These are phyloP conservation scores for Diospyros kaki DNA, from an alignment of 148 eudicot species.

Conservation along the genomic window DNA sequence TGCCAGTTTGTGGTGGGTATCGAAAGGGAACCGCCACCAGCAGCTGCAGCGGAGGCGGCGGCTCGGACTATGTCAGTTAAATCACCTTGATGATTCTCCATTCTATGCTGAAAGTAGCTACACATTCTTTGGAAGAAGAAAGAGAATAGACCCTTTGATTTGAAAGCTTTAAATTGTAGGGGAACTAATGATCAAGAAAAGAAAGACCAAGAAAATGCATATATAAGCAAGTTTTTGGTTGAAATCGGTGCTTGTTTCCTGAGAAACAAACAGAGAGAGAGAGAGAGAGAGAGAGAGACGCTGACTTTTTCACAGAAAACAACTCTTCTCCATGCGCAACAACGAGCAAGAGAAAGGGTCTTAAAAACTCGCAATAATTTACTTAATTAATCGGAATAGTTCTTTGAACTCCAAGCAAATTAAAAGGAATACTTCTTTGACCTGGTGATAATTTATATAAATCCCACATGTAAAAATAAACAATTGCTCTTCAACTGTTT, in stretches of 20 bases:
- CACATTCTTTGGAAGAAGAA: conserved; percentile 11
- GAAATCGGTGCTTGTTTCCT: conserved; percentile 15
- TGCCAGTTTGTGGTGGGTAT: conserved; percentile 18
- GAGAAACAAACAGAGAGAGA: conserved; percentile 15
- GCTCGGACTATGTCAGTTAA: conserved; percentile 66
- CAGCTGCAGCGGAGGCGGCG: conserved; percentile 8
- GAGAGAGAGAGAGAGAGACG: conserved; percentile 23
- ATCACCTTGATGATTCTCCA: conserved; percentile 67
- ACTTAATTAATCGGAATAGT: too few relatives aligned
- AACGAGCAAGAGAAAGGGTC: too few relatives aligned
- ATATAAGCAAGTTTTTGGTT: conserved; percentile 2
- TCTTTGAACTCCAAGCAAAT: too few relatives aligned
- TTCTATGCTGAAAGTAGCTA: conserved; percentile 2
- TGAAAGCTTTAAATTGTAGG: neutral
- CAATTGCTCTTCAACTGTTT: too few relatives aligned
- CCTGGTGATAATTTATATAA: too few relatives aligned
- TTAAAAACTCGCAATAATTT: too few relatives aligned
- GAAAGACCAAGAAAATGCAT: neutral
- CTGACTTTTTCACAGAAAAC: too few relatives aligned
- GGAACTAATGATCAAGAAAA: neutral
- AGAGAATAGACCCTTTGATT: neutral
- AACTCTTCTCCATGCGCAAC: too few relatives aligned
- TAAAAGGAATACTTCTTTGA: too few relatives aligned
- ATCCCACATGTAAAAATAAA: too few relatives aligned
- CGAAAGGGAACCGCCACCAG: conserved; percentile 1